Evolutionary conservation across 129 eudicot species (phyloP).

Genomic region (Logfia minima): DNA sequence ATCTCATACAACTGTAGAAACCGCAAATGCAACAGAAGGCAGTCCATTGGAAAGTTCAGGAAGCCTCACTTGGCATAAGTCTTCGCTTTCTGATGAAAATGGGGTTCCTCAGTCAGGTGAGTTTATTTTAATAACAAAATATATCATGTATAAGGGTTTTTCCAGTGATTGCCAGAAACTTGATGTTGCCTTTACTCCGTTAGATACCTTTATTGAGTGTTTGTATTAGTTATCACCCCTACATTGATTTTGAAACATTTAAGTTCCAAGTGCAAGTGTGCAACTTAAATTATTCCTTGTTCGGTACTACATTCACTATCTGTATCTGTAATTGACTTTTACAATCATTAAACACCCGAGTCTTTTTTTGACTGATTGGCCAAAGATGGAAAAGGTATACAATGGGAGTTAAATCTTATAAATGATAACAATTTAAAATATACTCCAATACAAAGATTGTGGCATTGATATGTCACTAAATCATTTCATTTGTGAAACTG

Average conservation of each 20-base stretch:
- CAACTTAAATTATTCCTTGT: slow-evolving; percentile 5
- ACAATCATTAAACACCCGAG: neutral
- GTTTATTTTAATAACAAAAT: neutral
- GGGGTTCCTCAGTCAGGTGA: slow-evolving; percentile 40
- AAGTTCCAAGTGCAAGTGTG: neutral
- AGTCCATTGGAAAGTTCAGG: slow-evolving; percentile 82
- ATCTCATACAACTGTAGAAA: slow-evolving; percentile 62
- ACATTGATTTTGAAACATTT: neutral
- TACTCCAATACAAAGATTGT: neutral
- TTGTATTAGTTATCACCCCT: neutral
- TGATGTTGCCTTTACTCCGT: slow-evolving; percentile 1
- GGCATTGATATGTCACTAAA: neutral
- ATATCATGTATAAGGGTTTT: neutral
- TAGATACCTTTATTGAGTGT: neutral
- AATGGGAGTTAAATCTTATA: slow-evolving; percentile 7
- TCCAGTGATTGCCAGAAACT: neutral
- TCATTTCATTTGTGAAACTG: neutral
- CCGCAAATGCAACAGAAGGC: slow-evolving; percentile 81
- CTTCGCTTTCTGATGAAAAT: slow-evolving; percentile 60
- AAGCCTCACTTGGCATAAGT: slow-evolving; percentile 63
- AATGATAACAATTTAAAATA: slow-evolving; percentile 1
- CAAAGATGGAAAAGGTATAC: neutral
- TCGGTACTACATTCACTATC: no score
- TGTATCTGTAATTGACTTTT: neutral
- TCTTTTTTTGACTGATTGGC: neutral